Conservation (phyloP, 768 basidiomycete species). For the Suillus alpinus region DNA sequence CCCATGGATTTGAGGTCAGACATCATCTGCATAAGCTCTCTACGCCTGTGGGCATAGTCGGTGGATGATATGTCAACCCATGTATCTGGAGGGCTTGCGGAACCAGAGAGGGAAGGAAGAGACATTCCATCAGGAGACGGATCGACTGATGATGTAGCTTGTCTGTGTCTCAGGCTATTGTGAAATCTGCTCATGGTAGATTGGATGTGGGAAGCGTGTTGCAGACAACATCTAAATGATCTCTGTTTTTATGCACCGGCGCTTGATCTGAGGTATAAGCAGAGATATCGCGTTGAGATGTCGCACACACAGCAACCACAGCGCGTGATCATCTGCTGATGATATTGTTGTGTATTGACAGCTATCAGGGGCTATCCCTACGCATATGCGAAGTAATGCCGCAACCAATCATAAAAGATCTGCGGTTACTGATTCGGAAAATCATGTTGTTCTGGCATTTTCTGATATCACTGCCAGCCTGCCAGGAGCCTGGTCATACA, state of each 20-base stretch:
- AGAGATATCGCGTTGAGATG: not conserved
- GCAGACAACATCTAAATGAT: not conserved
- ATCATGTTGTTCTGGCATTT: too few species aligned
- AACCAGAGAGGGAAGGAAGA: too few species aligned
- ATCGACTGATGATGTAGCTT: not conserved
- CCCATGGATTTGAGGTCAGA: conserved; percentile 40
- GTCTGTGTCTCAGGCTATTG: not conserved
- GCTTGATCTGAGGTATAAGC: too few species aligned
- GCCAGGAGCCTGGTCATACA: too few species aligned
- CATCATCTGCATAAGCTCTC: conserved; percentile 37
- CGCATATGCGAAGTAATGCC: not conserved
- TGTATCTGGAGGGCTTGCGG: not conserved
- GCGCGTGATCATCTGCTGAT: not conserved
- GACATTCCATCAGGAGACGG: not conserved
- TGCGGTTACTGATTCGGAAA: not conserved
- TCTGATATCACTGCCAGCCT: too few species aligned
- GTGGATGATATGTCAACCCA: conserved; percentile 26
- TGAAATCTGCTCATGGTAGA: not conserved
- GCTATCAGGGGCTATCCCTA: too few species aligned
- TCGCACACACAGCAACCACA: not conserved
- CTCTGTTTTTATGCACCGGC: not conserved
- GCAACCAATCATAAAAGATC: not conserved
- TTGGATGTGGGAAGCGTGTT: not conserved
- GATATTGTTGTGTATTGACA: not conserved
- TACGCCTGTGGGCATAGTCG: conserved; percentile 40